A percentile compares a stretch with the other conserved stretches of the same genome.
Evolutionary conservation across 2,329 filamentous ascomycete species (phyloP).

Genomic region (Aureobasidium sp.): DNA sequence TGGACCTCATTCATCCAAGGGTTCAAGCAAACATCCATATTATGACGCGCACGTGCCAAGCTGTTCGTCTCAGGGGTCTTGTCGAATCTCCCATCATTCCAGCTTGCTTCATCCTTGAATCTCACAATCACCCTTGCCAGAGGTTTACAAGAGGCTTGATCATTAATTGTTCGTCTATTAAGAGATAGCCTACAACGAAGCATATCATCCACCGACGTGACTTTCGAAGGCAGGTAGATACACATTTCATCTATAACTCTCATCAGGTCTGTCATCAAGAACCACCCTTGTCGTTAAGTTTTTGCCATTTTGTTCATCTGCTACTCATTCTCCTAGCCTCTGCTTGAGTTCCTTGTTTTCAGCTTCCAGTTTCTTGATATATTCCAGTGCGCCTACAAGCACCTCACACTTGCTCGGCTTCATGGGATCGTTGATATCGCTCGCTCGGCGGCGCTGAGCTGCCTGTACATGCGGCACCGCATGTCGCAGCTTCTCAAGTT

Average conservation of each 20-base stretch:
- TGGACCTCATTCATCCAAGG: not conserved
- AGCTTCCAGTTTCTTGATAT: constrained; percentile 25
- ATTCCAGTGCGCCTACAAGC: constrained; percentile 29
- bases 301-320: not conserved
- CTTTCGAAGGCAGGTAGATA: not conserved
- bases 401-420: constrained; percentile 33
- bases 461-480: constrained; percentile 27
- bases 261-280: not conserved
- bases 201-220: not conserved
- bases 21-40: not conserved
- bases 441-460: constrained; percentile 17
- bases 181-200: not conserved
- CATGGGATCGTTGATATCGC: constrained; percentile 16
- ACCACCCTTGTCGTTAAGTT: not conserved
- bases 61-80: not conserved
- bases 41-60: constrained; percentile 11
- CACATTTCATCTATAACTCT: not conserved
- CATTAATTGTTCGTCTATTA: not conserved
- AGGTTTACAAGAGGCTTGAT: not conserved
- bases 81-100: not conserved
- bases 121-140: not conserved
- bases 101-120: not conserved
- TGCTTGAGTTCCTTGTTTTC: constrained; percentile 24
- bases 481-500: constrained; percentile 28
- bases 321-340: constrained; percentile 18